Percentiles rank a stretch among this genome's conserved stretches.
Evolutionary conservation across 768 basidiomycete genomes (phyloP).

Genomic region (Mycena metata): DNA sequence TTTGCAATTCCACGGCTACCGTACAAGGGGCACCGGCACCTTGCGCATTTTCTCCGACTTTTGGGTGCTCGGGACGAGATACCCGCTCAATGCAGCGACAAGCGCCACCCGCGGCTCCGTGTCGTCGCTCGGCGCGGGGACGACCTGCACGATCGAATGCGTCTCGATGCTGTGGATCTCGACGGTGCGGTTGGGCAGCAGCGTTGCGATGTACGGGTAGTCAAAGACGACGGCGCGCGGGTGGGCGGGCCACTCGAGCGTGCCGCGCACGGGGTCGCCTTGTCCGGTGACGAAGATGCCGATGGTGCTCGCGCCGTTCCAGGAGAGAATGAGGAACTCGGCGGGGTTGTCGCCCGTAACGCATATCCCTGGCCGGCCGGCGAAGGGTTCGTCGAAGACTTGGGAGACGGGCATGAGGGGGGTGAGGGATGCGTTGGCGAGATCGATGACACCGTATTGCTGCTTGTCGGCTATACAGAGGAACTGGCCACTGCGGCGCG

Average conservation of each 20-base stretch:
- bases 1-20: conserved; percentile 11
- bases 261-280: conserved; percentile 92
- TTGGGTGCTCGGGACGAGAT: conserved; percentile 65
- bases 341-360: conserved; percentile 70
- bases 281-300: conserved; percentile 89
- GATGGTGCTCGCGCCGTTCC: conserved; percentile 84
- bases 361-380: conserved; percentile 78
- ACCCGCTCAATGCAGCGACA: conserved; percentile 58
- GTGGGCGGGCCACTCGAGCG: conserved; percentile 87
- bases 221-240: conserved; percentile 78
- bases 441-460: conserved; percentile 83
- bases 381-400: conserved; percentile 53
- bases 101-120: conserved; percentile 48
- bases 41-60: conserved; percentile 61
- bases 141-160: conserved; percentile 77
- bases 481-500: conserved; percentile 70
- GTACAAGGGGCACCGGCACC: conserved; percentile 52
- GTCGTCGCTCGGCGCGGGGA: conserved; percentile 60
- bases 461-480: conserved; percentile 83
- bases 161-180: conserved; percentile 87
- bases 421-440: conserved; percentile 76
- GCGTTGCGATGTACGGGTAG: conserved; percentile 82
- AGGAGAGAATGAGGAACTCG: conserved; percentile 90
- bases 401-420: conserved; percentile 87
- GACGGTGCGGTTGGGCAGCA: conserved; percentile 84